A percentile compares a stretch with the other conserved stretches of the same genome.
Evolutionary conservation across 805 yeast genomes (phyloP).

Genomic region (Barnettozyma populi): DNA sequence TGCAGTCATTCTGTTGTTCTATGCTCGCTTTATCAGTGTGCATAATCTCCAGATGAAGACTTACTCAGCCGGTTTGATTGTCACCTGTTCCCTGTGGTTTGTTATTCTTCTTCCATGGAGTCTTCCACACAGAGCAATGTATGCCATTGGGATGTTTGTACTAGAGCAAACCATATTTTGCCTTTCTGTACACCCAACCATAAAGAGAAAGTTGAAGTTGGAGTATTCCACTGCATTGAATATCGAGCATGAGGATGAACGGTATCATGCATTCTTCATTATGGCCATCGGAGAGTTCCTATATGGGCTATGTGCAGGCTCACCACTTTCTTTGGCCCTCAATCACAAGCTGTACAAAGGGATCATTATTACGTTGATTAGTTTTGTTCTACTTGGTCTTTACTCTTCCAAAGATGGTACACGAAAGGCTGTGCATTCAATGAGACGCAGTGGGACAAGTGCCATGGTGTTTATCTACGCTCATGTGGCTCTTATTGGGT

Average conservation of each 20-base stretch:
- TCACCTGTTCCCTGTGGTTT: conserved; percentile 42
- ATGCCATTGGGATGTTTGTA: conserved; percentile 35
- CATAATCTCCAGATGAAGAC: conserved; percentile 46
- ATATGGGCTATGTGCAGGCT: conserved; percentile 44
- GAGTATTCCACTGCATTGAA: conserved; percentile 54
- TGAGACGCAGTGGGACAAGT: conserved; percentile 40
- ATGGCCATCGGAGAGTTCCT: conserved; percentile 64
- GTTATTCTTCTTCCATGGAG: conserved; percentile 43
- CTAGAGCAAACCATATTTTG: conserved; percentile 37
- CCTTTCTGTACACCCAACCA: conserved; percentile 42
- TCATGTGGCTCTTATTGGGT: conserved; percentile 48
- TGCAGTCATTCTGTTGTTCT: conserved; percentile 28
- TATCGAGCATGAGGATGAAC: conserved; percentile 62
- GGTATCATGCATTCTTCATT: conserved; percentile 51
- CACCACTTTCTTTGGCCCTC: conserved; percentile 43
- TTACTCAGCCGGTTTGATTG: conserved; percentile 28
- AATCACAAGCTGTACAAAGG: conserved; percentile 41
- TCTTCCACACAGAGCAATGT: conserved; percentile 40
- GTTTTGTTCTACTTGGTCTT: conserved; percentile 47
- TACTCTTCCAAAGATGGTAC: conserved; percentile 51
- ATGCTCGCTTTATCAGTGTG: conserved; percentile 41
- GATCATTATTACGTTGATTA: conserved; percentile 39
- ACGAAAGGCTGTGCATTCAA: conserved; percentile 44
- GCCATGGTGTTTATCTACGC: conserved; percentile 42
- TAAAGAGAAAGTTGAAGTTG: conserved; percentile 37